Evolutionary conservation across 164 flowering plant species (phyloP).

Genomic region (Aristolochia californica): DNA sequence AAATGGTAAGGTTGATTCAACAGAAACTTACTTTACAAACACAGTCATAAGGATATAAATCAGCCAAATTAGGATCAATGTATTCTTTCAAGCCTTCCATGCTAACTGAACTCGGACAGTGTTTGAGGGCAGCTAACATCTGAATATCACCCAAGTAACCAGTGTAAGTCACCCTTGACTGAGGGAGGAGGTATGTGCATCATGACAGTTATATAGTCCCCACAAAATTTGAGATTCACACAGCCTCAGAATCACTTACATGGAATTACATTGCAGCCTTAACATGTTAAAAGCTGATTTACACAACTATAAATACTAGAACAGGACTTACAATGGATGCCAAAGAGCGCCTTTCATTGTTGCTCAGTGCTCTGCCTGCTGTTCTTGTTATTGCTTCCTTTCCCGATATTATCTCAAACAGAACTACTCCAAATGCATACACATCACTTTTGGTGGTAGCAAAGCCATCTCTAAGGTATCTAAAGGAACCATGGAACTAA

Average conservation of each 20-base stretch:
- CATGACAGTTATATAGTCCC: too few relatives aligned
- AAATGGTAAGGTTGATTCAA: not conserved
- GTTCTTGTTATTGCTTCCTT: slow-evolving; percentile 70
- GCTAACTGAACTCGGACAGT: slow-evolving; percentile 56
- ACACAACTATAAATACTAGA: too few relatives aligned
- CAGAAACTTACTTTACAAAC: slow-evolving; percentile 56
- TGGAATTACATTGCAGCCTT: too few relatives aligned
- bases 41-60: slow-evolving; percentile 88
- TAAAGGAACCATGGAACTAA: slow-evolving; percentile 13
- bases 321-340: slow-evolving; percentile 69
- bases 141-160: slow-evolving; percentile 24
- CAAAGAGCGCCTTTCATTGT: slow-evolving; percentile 79
- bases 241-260: too few relatives aligned
- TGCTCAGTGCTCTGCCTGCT: slow-evolving; percentile 38
- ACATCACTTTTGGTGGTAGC: slow-evolving; percentile 89
- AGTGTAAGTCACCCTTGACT: not conserved
- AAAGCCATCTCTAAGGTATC: slow-evolving; percentile 82
- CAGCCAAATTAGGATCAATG: slow-evolving; percentile 76
- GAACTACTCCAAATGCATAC: slow-evolving; percentile 92
- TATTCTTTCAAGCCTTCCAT: slow-evolving; percentile 70
- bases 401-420: slow-evolving; percentile 82
- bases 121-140: slow-evolving; percentile 80
- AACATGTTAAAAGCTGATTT: too few relatives aligned
- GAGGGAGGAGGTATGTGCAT: not conserved
- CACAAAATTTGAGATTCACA: too few relatives aligned